A percentile compares a stretch with the other conserved stretches of the same genome.
Evolutionary conservation across 495 filamentous ascomycete species (phyloP).

Genomic region (Podospora appendiculata): DNA sequence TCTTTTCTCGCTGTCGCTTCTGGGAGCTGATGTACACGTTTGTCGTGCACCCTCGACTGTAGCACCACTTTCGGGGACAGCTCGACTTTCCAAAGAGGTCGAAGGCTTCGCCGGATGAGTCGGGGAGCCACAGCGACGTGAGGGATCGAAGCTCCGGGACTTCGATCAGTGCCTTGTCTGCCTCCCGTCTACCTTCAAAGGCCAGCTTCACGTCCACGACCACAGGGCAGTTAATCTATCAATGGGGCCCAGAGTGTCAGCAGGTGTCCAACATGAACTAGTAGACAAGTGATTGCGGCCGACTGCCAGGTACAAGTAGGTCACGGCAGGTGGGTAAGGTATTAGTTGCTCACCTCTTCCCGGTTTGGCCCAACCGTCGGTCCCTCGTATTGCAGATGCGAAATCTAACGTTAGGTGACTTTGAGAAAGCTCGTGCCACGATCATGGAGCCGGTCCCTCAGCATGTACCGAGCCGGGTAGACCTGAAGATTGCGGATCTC

Average conservation of each 20-base stretch:
- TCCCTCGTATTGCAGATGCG: conserved; percentile 29
- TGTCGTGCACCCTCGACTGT: not conserved
- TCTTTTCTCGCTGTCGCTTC: not conserved
- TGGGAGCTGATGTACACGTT: not conserved
- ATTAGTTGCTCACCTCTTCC: conserved; percentile 22
- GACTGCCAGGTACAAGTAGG: not conserved
- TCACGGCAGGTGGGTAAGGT: too few species aligned
- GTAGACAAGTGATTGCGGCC: too few species aligned
- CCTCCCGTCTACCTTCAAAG: conserved; percentile 5
- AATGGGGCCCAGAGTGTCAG: too few species aligned
- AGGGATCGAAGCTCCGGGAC: not conserved
- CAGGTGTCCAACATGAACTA: too few species aligned
- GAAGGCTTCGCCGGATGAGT: not conserved
- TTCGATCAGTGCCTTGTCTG: not conserved
- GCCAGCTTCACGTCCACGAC: conserved; percentile 31
- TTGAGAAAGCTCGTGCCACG: conserved; percentile 25
- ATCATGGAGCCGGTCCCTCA: conserved; percentile 10
- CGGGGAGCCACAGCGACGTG: not conserved
- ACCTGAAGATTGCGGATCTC: conserved; percentile 21
- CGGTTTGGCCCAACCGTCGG: conserved; percentile 18
- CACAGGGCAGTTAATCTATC: conserved; percentile 21
- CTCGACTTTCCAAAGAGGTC: not conserved
- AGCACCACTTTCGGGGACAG: not conserved
- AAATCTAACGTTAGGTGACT: conserved; percentile 8
- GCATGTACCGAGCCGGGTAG: conserved; percentile 20